phyloP scores from a whole-genome alignment of 2,329 filamentous ascomycete species.

The Paracoccidioides lutzii region DNA sequence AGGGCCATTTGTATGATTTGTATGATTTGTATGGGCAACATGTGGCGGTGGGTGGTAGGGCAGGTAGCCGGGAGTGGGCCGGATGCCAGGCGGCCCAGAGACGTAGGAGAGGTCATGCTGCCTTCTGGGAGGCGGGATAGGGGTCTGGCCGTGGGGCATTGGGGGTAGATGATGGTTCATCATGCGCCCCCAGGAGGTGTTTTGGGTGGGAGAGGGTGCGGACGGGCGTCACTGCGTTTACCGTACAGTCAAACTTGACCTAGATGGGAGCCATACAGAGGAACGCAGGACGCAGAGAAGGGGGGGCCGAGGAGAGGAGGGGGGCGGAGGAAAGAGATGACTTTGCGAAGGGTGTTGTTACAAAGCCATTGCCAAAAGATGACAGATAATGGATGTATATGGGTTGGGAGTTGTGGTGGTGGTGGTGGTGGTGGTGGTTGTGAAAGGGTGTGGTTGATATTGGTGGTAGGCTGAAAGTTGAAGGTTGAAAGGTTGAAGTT shows the following conservation, averaged over 20 bases:
- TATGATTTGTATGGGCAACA: conserved; percentile 20
- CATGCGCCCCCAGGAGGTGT: conserved; percentile 19
- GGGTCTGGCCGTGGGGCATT: conserved; percentile 37
- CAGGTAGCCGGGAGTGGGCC: conserved; percentile 48
- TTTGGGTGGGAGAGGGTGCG: conserved; percentile 8
- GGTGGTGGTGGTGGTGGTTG: neutral
- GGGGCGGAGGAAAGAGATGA: conserved; percentile 11
- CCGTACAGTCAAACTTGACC: conserved; percentile 27
- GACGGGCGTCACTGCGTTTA: conserved; percentile 22
- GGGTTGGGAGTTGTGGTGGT: neutral
- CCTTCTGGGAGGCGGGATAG: conserved; percentile 37
- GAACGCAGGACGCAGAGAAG: conserved; percentile 14
- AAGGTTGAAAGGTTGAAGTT: too few species aligned
- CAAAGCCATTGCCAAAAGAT: conserved; percentile 21
- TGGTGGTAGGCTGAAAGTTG: neutral
- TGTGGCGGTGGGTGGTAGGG: conserved; percentile 42
- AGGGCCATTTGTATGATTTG: conserved; percentile 33
- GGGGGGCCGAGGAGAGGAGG: conserved; percentile 8
- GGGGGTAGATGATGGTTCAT: conserved; percentile 35
- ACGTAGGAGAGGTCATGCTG: conserved; percentile 35
- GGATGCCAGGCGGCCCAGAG: conserved; percentile 38
- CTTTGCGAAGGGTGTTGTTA: conserved; percentile 11
- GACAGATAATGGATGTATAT: neutral
- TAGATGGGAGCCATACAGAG: conserved; percentile 30
- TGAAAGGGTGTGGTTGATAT: neutral